A percentile compares a stretch with the other conserved stretches of the same genome.
Conservation (phyloP, 495 filamentous ascomycete species). For the Clohesyomyces aquaticus region DNA sequence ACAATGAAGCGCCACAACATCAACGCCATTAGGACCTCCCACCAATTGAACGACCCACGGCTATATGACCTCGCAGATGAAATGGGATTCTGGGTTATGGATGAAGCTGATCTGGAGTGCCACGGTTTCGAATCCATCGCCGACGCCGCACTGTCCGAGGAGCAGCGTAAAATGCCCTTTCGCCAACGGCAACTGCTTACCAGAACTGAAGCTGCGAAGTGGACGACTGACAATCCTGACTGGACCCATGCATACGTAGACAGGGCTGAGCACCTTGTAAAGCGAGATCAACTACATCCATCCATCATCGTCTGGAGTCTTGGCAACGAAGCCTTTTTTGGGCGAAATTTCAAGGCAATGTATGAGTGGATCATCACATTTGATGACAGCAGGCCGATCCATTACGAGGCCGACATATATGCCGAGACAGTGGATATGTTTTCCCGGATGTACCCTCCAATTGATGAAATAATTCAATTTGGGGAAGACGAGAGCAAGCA, state of each 20-base stretch:
- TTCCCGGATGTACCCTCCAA: slow-evolving; percentile 66
- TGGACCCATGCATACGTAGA: slow-evolving; percentile 71
- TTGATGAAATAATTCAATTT: slow-evolving; percentile 56
- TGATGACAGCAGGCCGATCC: slow-evolving; percentile 62
- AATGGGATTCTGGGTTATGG: slow-evolving; percentile 70
- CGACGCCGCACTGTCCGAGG: slow-evolving; percentile 52
- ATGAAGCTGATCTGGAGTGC: slow-evolving; percentile 73
- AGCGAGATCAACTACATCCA: slow-evolving; percentile 68
- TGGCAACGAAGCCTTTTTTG: slow-evolving; percentile 72
- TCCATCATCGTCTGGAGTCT: slow-evolving; percentile 72
- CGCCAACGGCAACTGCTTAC: slow-evolving; percentile 60
- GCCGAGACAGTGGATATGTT: slow-evolving; percentile 66
- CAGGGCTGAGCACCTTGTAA: slow-evolving; percentile 64
- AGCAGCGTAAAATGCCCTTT: slow-evolving; percentile 52
- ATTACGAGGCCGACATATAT: slow-evolving; percentile 67
- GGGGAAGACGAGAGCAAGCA: slow-evolving; percentile 49
- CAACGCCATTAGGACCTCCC: slow-evolving; percentile 40
- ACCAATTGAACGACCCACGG: slow-evolving; percentile 39
- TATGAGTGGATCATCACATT: slow-evolving; percentile 59
- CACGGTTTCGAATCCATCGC: slow-evolving; percentile 59
- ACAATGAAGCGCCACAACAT: slow-evolving; percentile 44
- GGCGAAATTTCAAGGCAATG: slow-evolving; percentile 66
- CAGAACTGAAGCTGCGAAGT: slow-evolving; percentile 56
- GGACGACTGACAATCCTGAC: slow-evolving; percentile 63
- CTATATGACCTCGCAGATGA: slow-evolving; percentile 67